A percentile compares a stretch with the other conserved stretches of the same genome.
These are phyloP conservation scores for Penicillium sp. DNA, from an alignment of 2,329 filamentous ascomycete species.

Conservation along the genomic window DNA sequence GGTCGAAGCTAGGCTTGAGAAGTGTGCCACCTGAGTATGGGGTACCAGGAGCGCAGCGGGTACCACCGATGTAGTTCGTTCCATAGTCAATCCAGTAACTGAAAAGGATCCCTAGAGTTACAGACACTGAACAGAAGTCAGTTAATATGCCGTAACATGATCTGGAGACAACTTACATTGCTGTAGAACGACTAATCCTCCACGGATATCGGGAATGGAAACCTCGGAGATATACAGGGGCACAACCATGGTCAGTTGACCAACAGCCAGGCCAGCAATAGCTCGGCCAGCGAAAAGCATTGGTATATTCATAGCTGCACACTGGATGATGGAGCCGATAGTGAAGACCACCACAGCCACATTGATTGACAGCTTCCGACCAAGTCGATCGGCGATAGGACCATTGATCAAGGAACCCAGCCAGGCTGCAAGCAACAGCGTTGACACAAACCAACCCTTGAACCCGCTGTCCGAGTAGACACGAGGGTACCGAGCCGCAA, in stretches of 20 bases:
- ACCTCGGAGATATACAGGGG: conserved; percentile 58
- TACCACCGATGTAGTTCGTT: conserved; percentile 46
- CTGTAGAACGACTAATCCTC: conserved; percentile 40
- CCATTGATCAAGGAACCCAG: conserved; percentile 51
- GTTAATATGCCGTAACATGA: not conserved
- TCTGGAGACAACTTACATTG: conserved; percentile 29
- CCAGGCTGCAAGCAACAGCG: conserved; percentile 51
- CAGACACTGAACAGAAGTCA: conserved; percentile 44
- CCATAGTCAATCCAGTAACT: conserved; percentile 47
- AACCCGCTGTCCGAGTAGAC: conserved; percentile 48
- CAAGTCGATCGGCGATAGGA: conserved; percentile 52
- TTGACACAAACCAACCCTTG: conserved; percentile 56
- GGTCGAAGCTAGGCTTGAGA: conserved; percentile 40
- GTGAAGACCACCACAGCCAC: conserved; percentile 54
- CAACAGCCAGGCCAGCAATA: conserved; percentile 48
- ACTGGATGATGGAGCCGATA: conserved; percentile 51
- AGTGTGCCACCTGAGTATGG: conserved; percentile 48
- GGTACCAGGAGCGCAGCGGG: conserved; percentile 50
- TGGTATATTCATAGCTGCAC: conserved; percentile 41
- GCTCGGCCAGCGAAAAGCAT: conserved; percentile 49
- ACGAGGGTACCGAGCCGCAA: conserved; percentile 41
- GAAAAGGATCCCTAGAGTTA: conserved; percentile 39
- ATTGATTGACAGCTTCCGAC: conserved; percentile 53
- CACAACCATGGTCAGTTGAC: conserved; percentile 47
- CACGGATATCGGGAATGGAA: conserved; percentile 40